Evolutionary conservation across 805 yeast species (phyloP).

Genomic region (Torulaspora quercuum): DNA sequence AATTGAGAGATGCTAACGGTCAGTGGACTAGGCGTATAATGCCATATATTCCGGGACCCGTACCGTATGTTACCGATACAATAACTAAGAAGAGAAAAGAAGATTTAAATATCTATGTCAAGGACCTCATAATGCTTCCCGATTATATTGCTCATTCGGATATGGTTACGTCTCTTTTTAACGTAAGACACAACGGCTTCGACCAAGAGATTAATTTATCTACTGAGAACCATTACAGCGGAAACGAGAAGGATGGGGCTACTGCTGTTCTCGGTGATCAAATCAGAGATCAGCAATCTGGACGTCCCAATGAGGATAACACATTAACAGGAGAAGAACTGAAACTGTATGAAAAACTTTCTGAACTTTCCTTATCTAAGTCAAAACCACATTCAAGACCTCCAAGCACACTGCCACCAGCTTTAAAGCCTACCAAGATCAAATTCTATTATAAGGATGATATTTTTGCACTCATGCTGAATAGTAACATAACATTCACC

Average conservation of each 20-base stretch:
- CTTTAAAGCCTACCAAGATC: conserved; percentile 45
- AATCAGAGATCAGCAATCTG: conserved; percentile 6
- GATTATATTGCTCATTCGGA: conserved; percentile 65
- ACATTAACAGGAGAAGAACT: conserved; percentile 36
- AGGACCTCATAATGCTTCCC: conserved; percentile 66
- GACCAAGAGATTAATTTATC: conserved; percentile 31
- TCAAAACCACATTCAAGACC: conserved; percentile 32
- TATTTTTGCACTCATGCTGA: conserved; percentile 66
- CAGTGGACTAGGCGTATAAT: conserved; percentile 72
- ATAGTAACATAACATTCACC: conserved; percentile 44
- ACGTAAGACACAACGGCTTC: conserved; percentile 40
- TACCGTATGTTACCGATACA: conserved; percentile 82
- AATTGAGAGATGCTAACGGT: conserved; percentile 43
- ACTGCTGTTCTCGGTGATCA: conserved; percentile 16
- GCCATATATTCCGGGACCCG: conserved; percentile 95
- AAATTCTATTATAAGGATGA: conserved; percentile 79
- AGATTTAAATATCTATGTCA: conserved; percentile 55
- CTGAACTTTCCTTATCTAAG: conserved; percentile 26
- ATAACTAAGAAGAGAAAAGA: conserved; percentile 53
- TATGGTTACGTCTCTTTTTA: conserved; percentile 69
- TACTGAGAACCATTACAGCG: conserved; percentile 6
- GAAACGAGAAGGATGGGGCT: conserved; percentile 13
- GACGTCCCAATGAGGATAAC: conserved; percentile 27
- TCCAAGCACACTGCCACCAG: conserved; percentile 32
- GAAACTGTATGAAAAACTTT: conserved; percentile 28